phyloP scores from a whole-genome alignment of 768 basidiomycete genomes.

The Sarcomyxa edulis region DNA sequence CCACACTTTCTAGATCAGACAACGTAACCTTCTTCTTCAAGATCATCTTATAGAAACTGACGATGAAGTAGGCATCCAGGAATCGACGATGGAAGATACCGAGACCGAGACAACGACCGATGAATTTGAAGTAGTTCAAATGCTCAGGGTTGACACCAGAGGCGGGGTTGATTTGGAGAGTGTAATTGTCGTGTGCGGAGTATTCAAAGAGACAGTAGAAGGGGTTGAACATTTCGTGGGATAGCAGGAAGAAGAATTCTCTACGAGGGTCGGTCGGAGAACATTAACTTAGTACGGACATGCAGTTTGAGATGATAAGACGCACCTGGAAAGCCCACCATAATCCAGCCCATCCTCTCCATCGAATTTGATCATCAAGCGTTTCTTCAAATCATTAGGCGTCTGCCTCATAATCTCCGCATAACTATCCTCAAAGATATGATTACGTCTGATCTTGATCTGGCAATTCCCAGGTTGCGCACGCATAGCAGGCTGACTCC shows the following conservation, averaged over 20 bases:
- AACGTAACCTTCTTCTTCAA: conserved; percentile 95
- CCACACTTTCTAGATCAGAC: conserved; percentile 93
- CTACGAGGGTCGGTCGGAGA: too few species aligned
- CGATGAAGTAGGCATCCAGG: conserved; percentile 98
- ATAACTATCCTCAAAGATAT: conserved; percentile 99
- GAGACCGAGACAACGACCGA: conserved; percentile 90
- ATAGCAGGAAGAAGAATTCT: conserved; percentile 99
- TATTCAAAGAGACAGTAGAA: conserved; percentile 99
- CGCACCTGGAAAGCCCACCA: conserved; percentile 91
- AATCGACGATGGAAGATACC: conserved; percentile 99
- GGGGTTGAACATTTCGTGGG: conserved; percentile 99
- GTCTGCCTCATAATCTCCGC: conserved; percentile 99
- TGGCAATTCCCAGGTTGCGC: conserved; percentile 99
- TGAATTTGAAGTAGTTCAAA: conserved; percentile 99
- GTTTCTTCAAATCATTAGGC: conserved; percentile 96
- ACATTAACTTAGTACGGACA: conserved; percentile 1
- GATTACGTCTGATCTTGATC: conserved; percentile 96
- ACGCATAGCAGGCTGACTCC: conserved; percentile 96
- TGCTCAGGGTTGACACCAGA: conserved; percentile 99
- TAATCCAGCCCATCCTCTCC: conserved; percentile 99
- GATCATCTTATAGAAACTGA: conserved; percentile 99
- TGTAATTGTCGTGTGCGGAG: conserved; percentile 99
- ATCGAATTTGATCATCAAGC: conserved; percentile 99
- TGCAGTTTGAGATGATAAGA: conserved; percentile 7
- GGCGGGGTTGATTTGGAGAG: conserved; percentile 97